These are phyloP conservation scores for Xylaria sp. DNA, from an alignment of 495 filamentous ascomycete species.

Conservation along the genomic window DNA sequence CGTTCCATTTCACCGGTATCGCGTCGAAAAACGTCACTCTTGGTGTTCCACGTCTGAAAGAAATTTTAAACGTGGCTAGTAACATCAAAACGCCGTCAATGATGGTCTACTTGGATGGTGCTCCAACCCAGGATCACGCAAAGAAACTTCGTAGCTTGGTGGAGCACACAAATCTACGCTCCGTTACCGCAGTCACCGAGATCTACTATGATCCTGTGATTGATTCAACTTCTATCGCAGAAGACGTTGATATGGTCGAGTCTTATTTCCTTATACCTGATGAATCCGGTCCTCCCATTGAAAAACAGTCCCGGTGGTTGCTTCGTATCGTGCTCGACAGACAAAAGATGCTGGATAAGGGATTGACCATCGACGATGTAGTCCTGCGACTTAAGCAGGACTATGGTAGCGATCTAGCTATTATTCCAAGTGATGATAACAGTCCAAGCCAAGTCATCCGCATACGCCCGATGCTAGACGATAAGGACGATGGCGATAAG, in stretches of 20 bases:
- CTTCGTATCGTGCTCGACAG: slow-evolving; percentile 93
- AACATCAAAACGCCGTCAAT: slow-evolving; percentile 99
- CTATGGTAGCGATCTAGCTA: slow-evolving; percentile 84
- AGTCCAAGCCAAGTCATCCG: slow-evolving; percentile 94
- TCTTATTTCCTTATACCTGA: slow-evolving; percentile 97
- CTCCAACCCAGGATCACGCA: slow-evolving; percentile 74
- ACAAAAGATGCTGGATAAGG: slow-evolving; percentile 93
- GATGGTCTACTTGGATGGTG: slow-evolving; percentile 82
- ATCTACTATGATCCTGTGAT: slow-evolving; percentile 98
- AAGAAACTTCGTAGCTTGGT: slow-evolving; percentile 85
- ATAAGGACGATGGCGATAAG: slow-evolving; percentile 79
- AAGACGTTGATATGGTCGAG: slow-evolving; percentile 91
- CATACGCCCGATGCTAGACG: slow-evolving; percentile 79
- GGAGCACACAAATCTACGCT: slow-evolving; percentile 94
- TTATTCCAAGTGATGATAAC: slow-evolving; percentile 98
- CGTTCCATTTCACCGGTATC: slow-evolving; percentile 99
- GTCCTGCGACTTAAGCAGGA: slow-evolving; percentile 85
- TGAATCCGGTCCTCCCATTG: slow-evolving; percentile 71
- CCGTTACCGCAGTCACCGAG: slow-evolving; percentile 88
- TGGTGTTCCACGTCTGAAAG: slow-evolving; percentile 98
- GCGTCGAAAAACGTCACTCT: slow-evolving; percentile 99
- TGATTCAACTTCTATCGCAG: slow-evolving; percentile 79
- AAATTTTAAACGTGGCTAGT: slow-evolving; percentile 95
- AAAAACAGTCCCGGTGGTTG: slow-evolving; percentile 89
- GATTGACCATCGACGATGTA: slow-evolving; percentile 88